Base-by-base conservation (phyloP, 495 filamentous ascomycete species). In the Podospora appendiculata region DNA sequence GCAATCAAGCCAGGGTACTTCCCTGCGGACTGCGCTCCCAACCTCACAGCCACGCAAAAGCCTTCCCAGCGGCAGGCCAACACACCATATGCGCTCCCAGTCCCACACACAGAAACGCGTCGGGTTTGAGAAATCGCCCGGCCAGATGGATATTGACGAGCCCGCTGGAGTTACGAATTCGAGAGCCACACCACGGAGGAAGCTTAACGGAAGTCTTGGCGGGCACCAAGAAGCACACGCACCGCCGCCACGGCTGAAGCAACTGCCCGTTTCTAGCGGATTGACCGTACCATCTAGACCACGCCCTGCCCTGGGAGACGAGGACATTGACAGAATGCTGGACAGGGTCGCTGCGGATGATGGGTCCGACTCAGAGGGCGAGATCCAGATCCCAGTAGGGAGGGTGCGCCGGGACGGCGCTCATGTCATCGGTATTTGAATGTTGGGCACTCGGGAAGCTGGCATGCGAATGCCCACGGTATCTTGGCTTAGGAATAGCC, bases 261-360 rank as follows among this genome's bases (percentile, higher is more conserved):
- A 68, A 17, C 52, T 76, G n/a, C 69, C 71, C 10, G 59, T 69
- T 1, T 68, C 72, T 0, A 59, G 65, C 6, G 73, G 74, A 6
- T 56, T 73, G 9, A 61, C 65, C 14, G 65, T 67, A 11, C 50
- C 63, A 13, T 57, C 60, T 4, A 65, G 61, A 33, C 61, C 65
- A 16, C 67, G 71, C 44, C 65, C 62, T 0, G 57, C 56, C 4
- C 43, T 76, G 19, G 61, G 61, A 1, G 73, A 71, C 11, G 70
- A 70, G 14, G 74, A 78, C 4, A 69, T 76, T 41, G 72, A 78
- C 38, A 55, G 69, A 16, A 73, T 78, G 72, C 59, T 78, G 34
- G 73, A 75, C 36, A 61, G 63, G 11, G 67, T 58, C 8, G 69
- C 67, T 6, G 69, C 64, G 25, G 68, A 68, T 19, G 72, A 72